Base-by-base conservation (phyloP, 495 filamentous ascomycete species). In the Hamigera avellanea region DNA sequence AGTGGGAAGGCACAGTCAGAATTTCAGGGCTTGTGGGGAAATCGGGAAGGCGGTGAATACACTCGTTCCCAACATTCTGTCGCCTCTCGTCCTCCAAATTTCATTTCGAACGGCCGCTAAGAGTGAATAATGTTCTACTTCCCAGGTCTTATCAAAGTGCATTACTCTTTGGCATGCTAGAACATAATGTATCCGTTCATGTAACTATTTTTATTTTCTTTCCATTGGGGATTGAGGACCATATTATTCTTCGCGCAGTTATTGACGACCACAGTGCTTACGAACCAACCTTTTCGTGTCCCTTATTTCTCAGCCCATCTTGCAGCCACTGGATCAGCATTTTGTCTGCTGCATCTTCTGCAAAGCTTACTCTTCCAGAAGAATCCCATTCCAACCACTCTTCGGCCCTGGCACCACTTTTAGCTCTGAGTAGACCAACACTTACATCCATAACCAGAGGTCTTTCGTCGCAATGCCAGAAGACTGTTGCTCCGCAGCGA, bases 361-460 rank as follows among this genome's bases (percentile, higher is more conserved):
- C 48, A 46, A 80, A 86, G 41, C 76, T 81, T 2, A 81, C 71
- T 25, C 68, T 50, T 14, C 42, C 66, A 30, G 10, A 30, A 10
- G 56, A 67, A 50, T 60, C 66, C 78, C 78, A 86, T 12, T 73
- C 62, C 31, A 85, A 36, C 70, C 72, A 79, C 2, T 56, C 42
- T 52, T 77, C 70, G 7, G 71, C 76, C 32, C 71, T 61, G 1
- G 72, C 66, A 2, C 75, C 74, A 31, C 64, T 59, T 2, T 34
- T 33, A 0, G 68, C 67, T 26, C 65, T 62, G 12, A 84, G 45
- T 37, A 83, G 43, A 6, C 78, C 80, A 9, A 72, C 64, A 39
- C 76, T 80, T 7, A 81, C 74, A 52, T 83, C 80, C 19, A 84
- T 60, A n/a, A 83, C 35, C 1, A 63, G 59, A 5, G 73, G 70